A percentile compares a stretch with the other conserved stretches of the same genome.
phyloP scores from a whole-genome alignment of 2,329 filamentous ascomycete species.

The Colletotrichum sidae region DNA sequence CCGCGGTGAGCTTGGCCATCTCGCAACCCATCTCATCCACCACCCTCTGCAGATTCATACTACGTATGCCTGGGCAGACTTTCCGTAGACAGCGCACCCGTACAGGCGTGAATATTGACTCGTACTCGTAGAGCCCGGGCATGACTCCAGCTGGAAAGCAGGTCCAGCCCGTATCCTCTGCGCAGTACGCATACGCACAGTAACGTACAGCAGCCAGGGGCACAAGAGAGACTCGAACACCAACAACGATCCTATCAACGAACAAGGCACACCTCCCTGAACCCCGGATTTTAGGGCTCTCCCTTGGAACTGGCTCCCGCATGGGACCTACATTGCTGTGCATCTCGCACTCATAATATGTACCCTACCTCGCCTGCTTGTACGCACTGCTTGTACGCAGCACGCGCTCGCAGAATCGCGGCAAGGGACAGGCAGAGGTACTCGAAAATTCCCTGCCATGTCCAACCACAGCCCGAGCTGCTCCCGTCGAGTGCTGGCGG shows the following conservation, averaged over 20 bases:
- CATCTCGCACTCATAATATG: too few species aligned
- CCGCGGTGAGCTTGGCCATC: too few species aligned
- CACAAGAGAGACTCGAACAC: not conserved
- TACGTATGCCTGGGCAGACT: conserved; percentile 1
- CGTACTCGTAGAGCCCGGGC: not conserved
- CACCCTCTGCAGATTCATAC: too few species aligned
- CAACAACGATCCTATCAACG: not conserved
- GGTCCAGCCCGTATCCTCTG: not conserved
- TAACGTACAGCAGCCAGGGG: not conserved
- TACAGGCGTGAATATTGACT: too few species aligned
- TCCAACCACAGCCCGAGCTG: too few species aligned
- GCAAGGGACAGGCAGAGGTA: not conserved
- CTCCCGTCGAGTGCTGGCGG: not conserved
- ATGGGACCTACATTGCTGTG: too few species aligned
- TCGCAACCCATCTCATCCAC: too few species aligned
- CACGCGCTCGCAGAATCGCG: not conserved
- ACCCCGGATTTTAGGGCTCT: conserved; percentile 26
- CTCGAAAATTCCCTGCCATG: too few species aligned
- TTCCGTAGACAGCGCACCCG: not conserved
- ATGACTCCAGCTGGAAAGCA: not conserved
- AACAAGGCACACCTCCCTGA: not conserved
- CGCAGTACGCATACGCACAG: too few species aligned
- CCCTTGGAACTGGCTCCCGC: not conserved
- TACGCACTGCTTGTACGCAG: too few species aligned
- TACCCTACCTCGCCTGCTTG: too few species aligned